Evolutionary conservation across 306 rosid species (phyloP).

Genomic region (Medicago lupulina): DNA sequence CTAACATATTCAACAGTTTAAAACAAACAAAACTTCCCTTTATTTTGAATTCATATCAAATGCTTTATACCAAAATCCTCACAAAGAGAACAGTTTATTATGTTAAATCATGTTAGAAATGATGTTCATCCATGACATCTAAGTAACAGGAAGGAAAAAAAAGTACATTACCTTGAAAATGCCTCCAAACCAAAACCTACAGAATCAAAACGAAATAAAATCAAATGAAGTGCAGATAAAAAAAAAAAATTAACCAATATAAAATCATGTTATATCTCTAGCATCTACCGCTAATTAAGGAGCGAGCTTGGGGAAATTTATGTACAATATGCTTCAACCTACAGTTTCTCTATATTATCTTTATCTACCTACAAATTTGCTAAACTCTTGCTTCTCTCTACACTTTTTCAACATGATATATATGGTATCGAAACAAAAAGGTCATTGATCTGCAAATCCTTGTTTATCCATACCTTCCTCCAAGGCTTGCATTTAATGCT

Average conservation of each 20-base stretch:
- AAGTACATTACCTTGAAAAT: slow-evolving; percentile 75
- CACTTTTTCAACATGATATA: slow-evolving; percentile 23
- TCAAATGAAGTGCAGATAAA: slow-evolving; percentile 33
- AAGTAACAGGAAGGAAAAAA: background rate
- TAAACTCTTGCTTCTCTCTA: slow-evolving; percentile 10
- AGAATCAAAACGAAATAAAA: slow-evolving; percentile 36
- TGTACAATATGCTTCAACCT: slow-evolving; percentile 17
- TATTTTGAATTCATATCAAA: slow-evolving; percentile 26
- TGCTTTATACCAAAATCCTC: slow-evolving; percentile 22
- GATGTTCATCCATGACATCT: background rate
- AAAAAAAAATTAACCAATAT: slow-evolving; percentile 11
- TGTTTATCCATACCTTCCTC: slow-evolving; percentile 70
- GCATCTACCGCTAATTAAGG: slow-evolving; percentile 17
- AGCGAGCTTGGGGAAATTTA: slow-evolving; percentile 12
- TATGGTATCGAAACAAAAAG: slow-evolving; percentile 7
- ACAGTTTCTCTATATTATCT: slow-evolving; percentile 23
- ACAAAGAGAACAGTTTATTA: slow-evolving; percentile 23
- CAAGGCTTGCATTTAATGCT: slow-evolving; percentile 84
- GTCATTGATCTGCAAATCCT: slow-evolving; percentile 34
- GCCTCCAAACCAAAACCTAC: slow-evolving; percentile 99
- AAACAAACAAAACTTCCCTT: slow-evolving; percentile 24
- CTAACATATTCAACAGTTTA: background rate
- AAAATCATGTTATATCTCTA: slow-evolving; percentile 14
- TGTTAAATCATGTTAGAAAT: slow-evolving; percentile 20
- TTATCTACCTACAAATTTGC: slow-evolving; percentile 30